Base-by-base conservation (phyloP, 2,329 filamentous ascomycete species). In the Ceratocystis alfenasii region DNA sequence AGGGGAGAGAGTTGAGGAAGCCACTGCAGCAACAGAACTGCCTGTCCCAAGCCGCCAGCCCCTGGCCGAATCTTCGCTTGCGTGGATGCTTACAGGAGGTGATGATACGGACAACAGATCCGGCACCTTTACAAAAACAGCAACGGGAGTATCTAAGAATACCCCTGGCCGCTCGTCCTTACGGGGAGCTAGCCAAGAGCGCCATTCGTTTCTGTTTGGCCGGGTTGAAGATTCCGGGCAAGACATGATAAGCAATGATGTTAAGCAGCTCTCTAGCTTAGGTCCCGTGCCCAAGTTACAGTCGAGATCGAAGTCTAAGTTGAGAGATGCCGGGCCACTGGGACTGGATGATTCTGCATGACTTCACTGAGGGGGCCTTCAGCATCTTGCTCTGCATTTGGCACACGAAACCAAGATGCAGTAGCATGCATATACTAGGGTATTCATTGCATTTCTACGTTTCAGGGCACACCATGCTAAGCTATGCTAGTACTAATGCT, bases 31-130 rank as follows among this genome's bases (percentile, higher is more conserved):
- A 20, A 25, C 20, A 12, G 44, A 41, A 20, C 41, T 59, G 2
- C 67, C 81, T 1, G 80, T 84, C 17, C 83, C 83, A 0, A 83
- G 83, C 22, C 80, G 86, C 25, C 87, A 87, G 2, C 83, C 81
- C 0, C 78, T 90, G 44, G 86, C 87, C 0, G 87, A 89, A 69
- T 90, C 88, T 6, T 87, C 86, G 3, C 91, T 90, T 73, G 86
- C 87, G 1, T 90, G 87, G 86, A 91, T 91, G 87, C 78, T 91
- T 1, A 85, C 86, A 69, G 81, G 81, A 2, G 50, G 41, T 12
- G 80, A 82, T 69, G 72, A 77, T 65, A 73, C 76, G 0, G 66
- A 61, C 10, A 70, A 68, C 50, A 64, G 10, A 70, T 68, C 60
- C 69, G 71, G 62, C 67, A 72, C 65, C 48, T 68, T 69, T n/a